Base-by-base conservation (phyloP, 495 filamentous ascomycete genomes). In the Penicillium paradoxum region DNA sequence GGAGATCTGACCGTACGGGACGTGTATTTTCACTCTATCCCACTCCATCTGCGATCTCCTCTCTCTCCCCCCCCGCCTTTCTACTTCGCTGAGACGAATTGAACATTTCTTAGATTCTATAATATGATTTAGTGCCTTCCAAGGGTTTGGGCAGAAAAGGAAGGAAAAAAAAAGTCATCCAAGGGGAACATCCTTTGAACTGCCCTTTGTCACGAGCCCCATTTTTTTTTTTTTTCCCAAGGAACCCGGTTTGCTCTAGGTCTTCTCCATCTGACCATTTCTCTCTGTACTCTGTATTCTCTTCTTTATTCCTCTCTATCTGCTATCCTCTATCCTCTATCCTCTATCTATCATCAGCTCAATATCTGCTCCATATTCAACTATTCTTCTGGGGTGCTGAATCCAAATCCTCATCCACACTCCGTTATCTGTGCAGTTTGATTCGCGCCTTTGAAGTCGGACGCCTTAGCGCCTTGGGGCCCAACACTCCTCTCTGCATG, bases 1-100 rank as follows among this genome's bases (percentile, higher is more conserved):
- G 50, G 58, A 49, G 56, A 52, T 8, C 14, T 55, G 63, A 71
- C 70, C 60, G 70, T 69, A 68, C 59, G 21, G 51, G 19, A 60
- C 60, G 1, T 0, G 61, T 64, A 61, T 51, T 32, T 13, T 32
- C 6, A 9, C 15, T 1, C n/a, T 32, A 17, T 36, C 57, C 49
- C 59, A 48, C 37, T 58, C 48, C 50, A 54, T 60, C 54, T 49
- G 56, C 54, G 55, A 57, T 63, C 59, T 54, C 59, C 62, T 37
- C 34, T 37, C 56, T 67, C 62, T 27, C 53, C 54, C 36, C 29
- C 40, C 49, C 34, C 53, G 49, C 55, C 44, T 55, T 47, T 52
- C 43, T 29, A 33, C 56, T 33, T 51, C 21, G 33, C 33, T 27
- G 18, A 45, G n/a, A 33, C 29, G 27, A 22, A 7, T 38, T 32